Evolutionary conservation across 2,329 filamentous ascomycete genomes (phyloP), one percentile per base, ranked within the genome.

Genomic region (Passalora sequoiae): DNA sequence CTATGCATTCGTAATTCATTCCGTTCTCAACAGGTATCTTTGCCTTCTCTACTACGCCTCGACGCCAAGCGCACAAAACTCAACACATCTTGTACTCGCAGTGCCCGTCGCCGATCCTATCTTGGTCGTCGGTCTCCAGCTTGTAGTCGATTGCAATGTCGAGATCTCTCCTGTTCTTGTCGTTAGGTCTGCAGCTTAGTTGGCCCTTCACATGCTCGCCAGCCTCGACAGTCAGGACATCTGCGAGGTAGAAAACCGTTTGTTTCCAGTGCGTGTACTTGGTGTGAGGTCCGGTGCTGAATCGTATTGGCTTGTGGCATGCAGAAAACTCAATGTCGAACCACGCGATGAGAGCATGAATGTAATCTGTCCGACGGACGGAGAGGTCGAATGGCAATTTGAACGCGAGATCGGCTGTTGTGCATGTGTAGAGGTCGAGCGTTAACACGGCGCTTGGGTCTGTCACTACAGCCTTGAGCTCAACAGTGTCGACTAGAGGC

Each of bases 231-330:
- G 89, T 97, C 53, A 98, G 73, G 24, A 95, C 86, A 57, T 98
- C 89, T 61, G 86, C 81, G 52, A 98, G 76, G 72, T 98, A 98
- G 73, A 98, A 97, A 51, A 98, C 92, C 9, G 92, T 98, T 75
- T 98, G 92, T 75, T 98, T 98, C 92, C 92, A 98, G 77, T 98
- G 92, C 13, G 92, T 98, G 73, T 97, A 97, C 73, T 96, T 97
- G 59, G 91, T 94, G 71, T 97, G 92, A 20, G 92, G 92, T 16
- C 92, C 92, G 13, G 92, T 98, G 41, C 87, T 94, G 77, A 98
- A 98, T 63, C 83, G 81, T 64, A 98, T 89, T 22, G 89, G 86
- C 78, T 97, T 97, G 78, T 98, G 92, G 78, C 92, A 97, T 47
- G 89, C 89, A 39, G 86, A 86, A 72, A 98, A 98, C 63, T 97